These are phyloP conservation scores for Russula compacta DNA, from an alignment of 768 basidiomycete genomes.

Conservation along the genomic window DNA sequence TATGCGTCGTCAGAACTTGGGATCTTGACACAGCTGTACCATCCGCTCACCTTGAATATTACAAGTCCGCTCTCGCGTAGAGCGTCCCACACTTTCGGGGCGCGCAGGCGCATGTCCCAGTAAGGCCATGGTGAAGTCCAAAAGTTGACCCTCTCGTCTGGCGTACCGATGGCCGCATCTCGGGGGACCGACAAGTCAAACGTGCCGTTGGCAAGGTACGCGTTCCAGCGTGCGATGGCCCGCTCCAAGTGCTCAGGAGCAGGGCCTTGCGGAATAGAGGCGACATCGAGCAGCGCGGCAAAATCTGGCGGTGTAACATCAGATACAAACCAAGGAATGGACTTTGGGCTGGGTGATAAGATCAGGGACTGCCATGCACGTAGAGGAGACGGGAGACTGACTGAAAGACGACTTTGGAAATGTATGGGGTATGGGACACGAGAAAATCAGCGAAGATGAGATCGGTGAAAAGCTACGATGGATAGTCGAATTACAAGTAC, in stretches of 20 bases:
- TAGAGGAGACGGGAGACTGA: constrained; percentile 30
- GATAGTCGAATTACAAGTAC: not conserved
- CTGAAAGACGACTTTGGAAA: constrained; percentile 85
- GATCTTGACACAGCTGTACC: not conserved
- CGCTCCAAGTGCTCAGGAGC: constrained; percentile 36
- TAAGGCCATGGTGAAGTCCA: constrained; percentile 74
- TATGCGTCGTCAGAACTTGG: not conserved
- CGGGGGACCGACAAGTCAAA: constrained; percentile 66
- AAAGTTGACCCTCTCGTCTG: constrained; percentile 37
- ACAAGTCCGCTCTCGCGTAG: constrained; percentile 56
- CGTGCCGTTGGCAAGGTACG: constrained; percentile 56
- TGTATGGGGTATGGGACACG: constrained; percentile 78
- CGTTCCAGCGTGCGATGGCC: constrained; percentile 65
- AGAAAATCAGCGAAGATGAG: constrained; percentile 90
- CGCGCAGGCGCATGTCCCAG: constrained; percentile 57
- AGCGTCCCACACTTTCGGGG: constrained; percentile 40
- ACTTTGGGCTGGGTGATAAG: constrained; percentile 58
- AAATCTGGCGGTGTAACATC: constrained; percentile 91
- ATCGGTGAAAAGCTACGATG: constrained; percentile 76
- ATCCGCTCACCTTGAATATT: constrained; percentile 62
- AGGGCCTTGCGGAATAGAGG: constrained; percentile 24
- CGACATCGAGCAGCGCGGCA: constrained; percentile 26
- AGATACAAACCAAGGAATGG: constrained; percentile 96
- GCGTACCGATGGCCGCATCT: constrained; percentile 47
- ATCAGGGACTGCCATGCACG: not conserved